Evolutionary conservation across 805 yeast species (phyloP), one percentile per base, ranked within the genome.

Genomic region (Pichia cephalocereana): DNA sequence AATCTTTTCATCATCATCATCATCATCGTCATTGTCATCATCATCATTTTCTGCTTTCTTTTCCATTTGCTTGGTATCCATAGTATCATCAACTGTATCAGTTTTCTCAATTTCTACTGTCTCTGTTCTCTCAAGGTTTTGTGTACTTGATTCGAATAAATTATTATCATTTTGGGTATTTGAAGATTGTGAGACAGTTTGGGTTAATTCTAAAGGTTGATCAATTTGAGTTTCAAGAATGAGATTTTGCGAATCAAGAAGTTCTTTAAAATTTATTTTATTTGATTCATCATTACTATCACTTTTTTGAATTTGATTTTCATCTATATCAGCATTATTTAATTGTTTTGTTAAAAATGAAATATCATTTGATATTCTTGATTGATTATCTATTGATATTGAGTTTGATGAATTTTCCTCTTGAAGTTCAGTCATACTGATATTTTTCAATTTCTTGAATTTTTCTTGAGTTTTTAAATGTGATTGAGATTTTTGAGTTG

Each of bases 141-240:
- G 40, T 19, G 36, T 15, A 50, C 46, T 41, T 34, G 37, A 14
- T 14, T 34, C 37, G 15, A 34, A 14, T 2, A 14, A 15, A 12
- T 14, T 34, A 8, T 14, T 14, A 14, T 34, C 17, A 15, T 34
- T 34, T 34, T 34, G 37, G 5, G 37, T 34, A 34, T 14, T 34
- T 30, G 8, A 10, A 14, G 32, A 23, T 4, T 32, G 6, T 30
- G 34, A 46, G 37, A 49, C 15, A 18, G 48, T 32, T 40, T 49
- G 51, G 11, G 46, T 30, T 4, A 41, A 40, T n/a, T 19, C 36
- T 14, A 31, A 31, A 12, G 31, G 12, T 8, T 27, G 14, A 49
- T 64, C 68, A n/a, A 41, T 57, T 48, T 64, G 69, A 1, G 68
- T 64, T 38, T 56, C 62, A 17, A 62, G 61, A 8, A 61, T 47